Percentiles rank a stretch among this genome's conserved stretches.
Evolutionary conservation across 441 rosid species (phyloP).

Genomic region (Croton laevigatus): DNA sequence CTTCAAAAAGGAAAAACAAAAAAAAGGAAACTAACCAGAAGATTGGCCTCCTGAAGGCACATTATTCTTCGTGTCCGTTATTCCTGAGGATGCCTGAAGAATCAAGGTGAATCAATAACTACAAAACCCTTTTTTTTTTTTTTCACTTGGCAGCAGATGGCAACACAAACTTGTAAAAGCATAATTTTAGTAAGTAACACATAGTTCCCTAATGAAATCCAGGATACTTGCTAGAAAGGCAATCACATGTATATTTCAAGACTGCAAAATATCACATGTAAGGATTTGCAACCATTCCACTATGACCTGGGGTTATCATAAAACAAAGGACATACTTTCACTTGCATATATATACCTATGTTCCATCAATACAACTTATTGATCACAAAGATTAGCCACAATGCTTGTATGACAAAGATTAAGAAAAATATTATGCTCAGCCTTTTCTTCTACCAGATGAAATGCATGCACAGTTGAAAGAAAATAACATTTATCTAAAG

Average conservation of each 20-base stretch:
- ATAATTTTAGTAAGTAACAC: background rate
- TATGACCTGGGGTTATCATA: background rate
- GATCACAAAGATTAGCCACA: background rate
- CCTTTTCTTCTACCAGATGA: background rate
- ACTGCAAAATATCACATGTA: background rate
- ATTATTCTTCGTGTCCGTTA: constrained; percentile 39
- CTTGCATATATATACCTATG: background rate
- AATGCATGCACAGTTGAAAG: background rate
- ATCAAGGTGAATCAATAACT: constrained; percentile 19
- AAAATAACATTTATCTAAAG: background rate
- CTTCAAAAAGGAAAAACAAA: background rate
- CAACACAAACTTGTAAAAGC: background rate
- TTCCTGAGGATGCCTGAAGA: constrained; percentile 48
- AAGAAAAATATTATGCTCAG: background rate
- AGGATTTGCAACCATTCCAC: background rate
- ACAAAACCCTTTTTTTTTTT: background rate
- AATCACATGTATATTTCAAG: background rate
- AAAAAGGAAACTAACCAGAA: constrained; percentile 47
- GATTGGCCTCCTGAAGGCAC: constrained; percentile 49
- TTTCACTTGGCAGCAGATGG: constrained; percentile 1
- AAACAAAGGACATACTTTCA: background rate
- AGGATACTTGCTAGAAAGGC: background rate
- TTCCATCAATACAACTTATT: background rate
- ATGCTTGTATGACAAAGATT: background rate
- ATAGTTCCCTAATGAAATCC: background rate